Evolutionary conservation across 2,329 filamentous ascomycete genomes (phyloP), one percentile per base, ranked within the genome.

Genomic region (Escovopsis sp.): DNA sequence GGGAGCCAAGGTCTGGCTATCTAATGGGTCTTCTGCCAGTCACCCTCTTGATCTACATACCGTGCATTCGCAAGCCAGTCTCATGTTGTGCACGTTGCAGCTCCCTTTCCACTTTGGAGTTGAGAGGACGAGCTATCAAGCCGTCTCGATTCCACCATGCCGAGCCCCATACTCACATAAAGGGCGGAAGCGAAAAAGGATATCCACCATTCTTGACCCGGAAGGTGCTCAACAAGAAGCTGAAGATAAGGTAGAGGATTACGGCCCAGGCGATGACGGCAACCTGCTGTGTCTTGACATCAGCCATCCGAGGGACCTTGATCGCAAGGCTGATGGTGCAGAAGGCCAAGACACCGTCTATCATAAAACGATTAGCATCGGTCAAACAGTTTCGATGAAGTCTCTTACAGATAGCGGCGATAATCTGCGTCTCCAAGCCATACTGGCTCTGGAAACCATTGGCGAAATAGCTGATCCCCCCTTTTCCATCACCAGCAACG

Each of bases 151-250:
- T 6, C 23, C 23, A 23, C 23, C 23, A 4, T 6, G 23, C 23
- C 23, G 23, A 23, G 23, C 23, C 23, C 11, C 26, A 30, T 15
- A 9, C 46, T 55, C 62, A 78, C 65, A 79, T 70, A 63, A 98
- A 96, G 10, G 91, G 91, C 43, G 91, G 91, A 47, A 98, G 72
- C 57, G 80, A 87, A 66, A 96, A 95, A 12, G 88, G 88, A 64
- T 98, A 98, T 23, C 86, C 86, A 32, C 80, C 79, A 59, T 96
- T 98, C 79, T 98, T 98, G 54, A 83, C 70, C 54, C 88, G 79
- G 74, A 98, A 98, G 48, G 94, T 71, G 63, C 85, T 95, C 51
- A 98, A 74, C 49, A 98, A 70, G 66, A 94, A 91, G 67, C 88
- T 94, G 70, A 96, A 96, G 65, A 87, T 77, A 49, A 83, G 65